Evolutionary conservation across 371 early-diverging fungal genomes (phyloP), one percentile per base, ranked within the genome.

Genomic region (Rhizomucor miehei): DNA sequence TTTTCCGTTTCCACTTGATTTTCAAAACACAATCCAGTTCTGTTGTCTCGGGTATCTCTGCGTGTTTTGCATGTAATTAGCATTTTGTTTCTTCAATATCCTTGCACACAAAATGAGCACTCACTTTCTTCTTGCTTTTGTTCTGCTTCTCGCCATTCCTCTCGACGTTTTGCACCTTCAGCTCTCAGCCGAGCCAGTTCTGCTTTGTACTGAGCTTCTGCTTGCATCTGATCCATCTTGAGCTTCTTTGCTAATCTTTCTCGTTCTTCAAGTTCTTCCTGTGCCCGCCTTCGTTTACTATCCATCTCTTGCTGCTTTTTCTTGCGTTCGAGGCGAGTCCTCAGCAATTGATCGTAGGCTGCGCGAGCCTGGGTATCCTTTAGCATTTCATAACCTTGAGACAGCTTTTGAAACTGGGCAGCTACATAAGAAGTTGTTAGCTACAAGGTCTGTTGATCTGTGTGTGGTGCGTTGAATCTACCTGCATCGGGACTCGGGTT

Each of bases 401-500:
- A 52, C 41, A 74, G 56, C 8, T 48, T 53, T 56, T 77, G 71
- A 48, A 77, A 77, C 1, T 74, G 57, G 3, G 60, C 57, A 44
- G 72, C 77, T 71, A 53, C 16, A 25, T 1, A 48, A 53, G n/a
- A n/a, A n/a, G n/a, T n/a, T n/a, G n/a, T n/a, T n/a, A n/a, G n/a
- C n/a, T n/a, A n/a, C n/a, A n/a, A n/a, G n/a, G n/a, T n/a, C n/a
- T 29, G 37, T 35, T 14, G 13, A 19, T 40, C 8, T 34, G 35
- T 6, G 25, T 17, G 37, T 43, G 36, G 13, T n/a, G 25, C 3
- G 29, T 37, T 11, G 3, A 16, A 37, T 23, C 51, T 66, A 73
- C 80, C 80, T 62, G 79, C 77, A 69, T 79, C 74, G 3, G 74
- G 71, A 60, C 74, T 73, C 1, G 73, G 73, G 52, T 81, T 80